Conservation (phyloP, 306 rosid species). For the Cucumis hystrix region DNA sequence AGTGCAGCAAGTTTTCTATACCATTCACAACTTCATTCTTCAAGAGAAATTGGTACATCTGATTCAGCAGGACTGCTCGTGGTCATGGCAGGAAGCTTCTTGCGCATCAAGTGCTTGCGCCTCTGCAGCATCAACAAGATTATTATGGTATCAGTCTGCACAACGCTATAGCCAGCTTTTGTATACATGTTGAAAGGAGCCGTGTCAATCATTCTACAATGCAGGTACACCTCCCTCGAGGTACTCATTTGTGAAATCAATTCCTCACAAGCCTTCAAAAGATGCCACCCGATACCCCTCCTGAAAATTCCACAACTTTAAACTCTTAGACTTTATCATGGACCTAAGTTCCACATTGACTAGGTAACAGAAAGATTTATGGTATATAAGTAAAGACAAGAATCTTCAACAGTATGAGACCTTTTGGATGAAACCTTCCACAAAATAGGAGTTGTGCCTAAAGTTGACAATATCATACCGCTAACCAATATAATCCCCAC, state of each 20-base stretch:
- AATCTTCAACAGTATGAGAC: no score
- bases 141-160: conserved; percentile 59
- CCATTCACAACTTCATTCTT: conserved; percentile 14
- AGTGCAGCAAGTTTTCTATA: conserved; percentile 7
- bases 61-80: conserved; percentile 22
- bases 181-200: conserved; percentile 82
- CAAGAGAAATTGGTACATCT: conserved; percentile 24
- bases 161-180: conserved; percentile 59
- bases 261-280: conserved; percentile 84
- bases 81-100: conserved; percentile 41
- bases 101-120: conserved; percentile 88
- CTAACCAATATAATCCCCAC: background rate
- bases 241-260: conserved; percentile 56
- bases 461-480: no score
- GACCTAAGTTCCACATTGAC: background rate
- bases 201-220: conserved; percentile 75
- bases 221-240: conserved; percentile 65
- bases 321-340: background rate
- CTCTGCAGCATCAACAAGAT: conserved; percentile 68
- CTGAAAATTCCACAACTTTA: conserved; percentile 30
- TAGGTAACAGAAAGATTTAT: no score
- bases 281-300: conserved; percentile 98
- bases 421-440: no score
- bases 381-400: no score
- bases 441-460: no score